Base-by-base conservation (phyloP, 345 rosid genomes). In the Clarkia xantiana region DNA sequence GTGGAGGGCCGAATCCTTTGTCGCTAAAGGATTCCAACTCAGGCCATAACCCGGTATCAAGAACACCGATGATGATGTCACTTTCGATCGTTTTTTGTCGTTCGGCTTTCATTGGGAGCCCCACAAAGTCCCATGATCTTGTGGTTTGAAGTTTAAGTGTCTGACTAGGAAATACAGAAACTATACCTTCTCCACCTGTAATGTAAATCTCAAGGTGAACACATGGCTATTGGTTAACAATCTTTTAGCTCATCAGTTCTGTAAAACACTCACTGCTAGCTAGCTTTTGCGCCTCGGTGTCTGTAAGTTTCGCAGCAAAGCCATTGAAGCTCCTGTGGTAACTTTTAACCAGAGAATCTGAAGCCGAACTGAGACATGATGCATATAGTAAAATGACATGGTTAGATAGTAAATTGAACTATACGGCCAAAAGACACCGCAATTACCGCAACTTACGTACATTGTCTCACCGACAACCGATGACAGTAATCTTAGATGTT, bases 261-360 rank as follows among this genome's bases (percentile, higher is more conserved):
- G n/a, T n/a, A n/a, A n/a, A n/a, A n/a, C n/a, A 65, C 75, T 67
- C 36, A 75, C 87, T n/a, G n/a, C n/a, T 11, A 3, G 75, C 63
- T 6, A 82, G 40, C 47, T 40, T 47, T 49, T 63, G 44, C 13
- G 70, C 74, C 67, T 82, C 85, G 2, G 44, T 14, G 18, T 60
- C 48, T 2, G 66, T 70, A 44, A 82, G 72, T 8, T 49, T 49
- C 2, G 83, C 81, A 0, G 71, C 83, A 50, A 82, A 78, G 13
- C 79, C 85, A 49, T 74, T 78, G 69, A 81, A 78, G 55, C 85
- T 81, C 56, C 72, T 71, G 18, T 3, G 54, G 60, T 76, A 78
- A 39, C 77, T 76, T 70, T 71, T 70, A 23, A 76, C 44, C 59
- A 81, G 15, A 9, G 58, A 58, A 38, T 54, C 52, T 41, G 40